Evolutionary conservation across 768 basidiomycete genomes (phyloP).

Genomic region (Macrolepiota dolichaula): DNA sequence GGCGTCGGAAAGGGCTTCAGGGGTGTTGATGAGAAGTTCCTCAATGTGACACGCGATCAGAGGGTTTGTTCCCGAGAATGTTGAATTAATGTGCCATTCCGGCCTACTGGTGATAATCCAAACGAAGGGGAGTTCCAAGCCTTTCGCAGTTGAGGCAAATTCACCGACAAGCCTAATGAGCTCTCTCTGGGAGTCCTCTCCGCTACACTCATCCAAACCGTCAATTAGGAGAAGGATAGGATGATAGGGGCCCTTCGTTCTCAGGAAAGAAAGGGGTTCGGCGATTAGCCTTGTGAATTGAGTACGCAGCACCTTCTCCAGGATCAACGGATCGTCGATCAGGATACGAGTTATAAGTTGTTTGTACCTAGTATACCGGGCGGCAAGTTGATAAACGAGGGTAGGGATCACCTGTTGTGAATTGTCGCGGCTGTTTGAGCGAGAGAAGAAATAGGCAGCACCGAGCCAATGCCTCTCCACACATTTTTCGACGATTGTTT

Average conservation of each 20-base stretch:
- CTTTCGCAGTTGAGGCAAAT: background rate
- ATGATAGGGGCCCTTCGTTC: no score
- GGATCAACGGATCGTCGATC: background rate
- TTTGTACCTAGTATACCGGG: background rate
- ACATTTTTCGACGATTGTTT: constrained; percentile 8
- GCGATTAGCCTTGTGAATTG: constrained; percentile 6
- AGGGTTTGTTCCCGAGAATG: background rate
- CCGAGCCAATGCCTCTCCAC: background rate
- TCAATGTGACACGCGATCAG: background rate
- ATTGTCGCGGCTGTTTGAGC: background rate
- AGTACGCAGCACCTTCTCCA: background rate
- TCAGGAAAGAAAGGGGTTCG: background rate
- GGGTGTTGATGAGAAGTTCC: background rate
- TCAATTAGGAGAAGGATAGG: constrained; percentile 7
- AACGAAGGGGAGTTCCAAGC: background rate
- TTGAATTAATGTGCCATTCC: background rate
- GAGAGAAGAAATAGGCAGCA: constrained; percentile 9
- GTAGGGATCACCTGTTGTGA: background rate
- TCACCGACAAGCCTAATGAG: background rate
- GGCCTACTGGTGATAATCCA: constrained; percentile 7
- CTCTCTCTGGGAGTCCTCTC: background rate
- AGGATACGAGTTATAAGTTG: background rate
- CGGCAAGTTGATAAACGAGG: constrained; percentile 6
- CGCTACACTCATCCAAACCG: constrained; percentile 12
- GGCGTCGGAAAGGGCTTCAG: background rate